Evolutionary conservation across 2,329 filamentous ascomycete genomes (phyloP).

Genomic region (Xylariaceae sp.): DNA sequence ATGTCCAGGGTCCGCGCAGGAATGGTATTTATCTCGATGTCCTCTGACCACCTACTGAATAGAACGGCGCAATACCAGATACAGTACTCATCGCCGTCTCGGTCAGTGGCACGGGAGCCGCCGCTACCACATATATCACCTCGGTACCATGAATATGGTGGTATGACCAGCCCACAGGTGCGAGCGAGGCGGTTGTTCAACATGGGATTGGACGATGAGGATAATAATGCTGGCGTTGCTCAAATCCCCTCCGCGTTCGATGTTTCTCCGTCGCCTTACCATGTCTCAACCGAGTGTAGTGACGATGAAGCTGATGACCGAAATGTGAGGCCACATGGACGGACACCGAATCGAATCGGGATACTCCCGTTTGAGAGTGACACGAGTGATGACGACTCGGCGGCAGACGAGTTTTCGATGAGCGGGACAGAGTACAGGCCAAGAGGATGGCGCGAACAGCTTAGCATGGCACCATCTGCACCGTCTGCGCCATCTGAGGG

Average conservation of each 20-base stretch:
- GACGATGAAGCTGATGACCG: conserved; percentile 50
- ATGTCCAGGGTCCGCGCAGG: conserved; percentile 68
- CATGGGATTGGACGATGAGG: conserved; percentile 39
- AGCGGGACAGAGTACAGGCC: conserved; percentile 28
- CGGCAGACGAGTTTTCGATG: conserved; percentile 33
- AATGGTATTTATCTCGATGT: conserved; percentile 88
- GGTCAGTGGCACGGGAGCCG: conserved; percentile 26
- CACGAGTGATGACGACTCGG: conserved; percentile 37
- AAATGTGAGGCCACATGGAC: conserved; percentile 31
- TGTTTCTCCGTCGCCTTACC: conserved; percentile 43
- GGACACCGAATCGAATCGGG: conserved; percentile 49
- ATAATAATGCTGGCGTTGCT: conserved; percentile 43
- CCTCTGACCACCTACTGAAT: conserved; percentile 66
- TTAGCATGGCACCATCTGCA: conserved; percentile 31
- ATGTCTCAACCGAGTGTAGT: conserved; percentile 55
- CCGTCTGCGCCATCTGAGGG: conserved; percentile 26
- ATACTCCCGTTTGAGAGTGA: conserved; percentile 51
- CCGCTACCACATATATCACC: conserved; percentile 42
- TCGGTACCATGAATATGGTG: conserved; percentile 48
- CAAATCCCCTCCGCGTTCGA: conserved; percentile 55
- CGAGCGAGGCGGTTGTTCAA: conserved; percentile 43
- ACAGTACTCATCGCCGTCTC: conserved; percentile 46
- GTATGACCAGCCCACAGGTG: conserved; percentile 40
- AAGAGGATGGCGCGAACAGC: conserved; percentile 25
- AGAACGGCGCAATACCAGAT: conserved; percentile 73